Evolutionary conservation across 2,329 filamentous ascomycete species (phyloP).

Genomic region (Aspergillus melleus): DNA sequence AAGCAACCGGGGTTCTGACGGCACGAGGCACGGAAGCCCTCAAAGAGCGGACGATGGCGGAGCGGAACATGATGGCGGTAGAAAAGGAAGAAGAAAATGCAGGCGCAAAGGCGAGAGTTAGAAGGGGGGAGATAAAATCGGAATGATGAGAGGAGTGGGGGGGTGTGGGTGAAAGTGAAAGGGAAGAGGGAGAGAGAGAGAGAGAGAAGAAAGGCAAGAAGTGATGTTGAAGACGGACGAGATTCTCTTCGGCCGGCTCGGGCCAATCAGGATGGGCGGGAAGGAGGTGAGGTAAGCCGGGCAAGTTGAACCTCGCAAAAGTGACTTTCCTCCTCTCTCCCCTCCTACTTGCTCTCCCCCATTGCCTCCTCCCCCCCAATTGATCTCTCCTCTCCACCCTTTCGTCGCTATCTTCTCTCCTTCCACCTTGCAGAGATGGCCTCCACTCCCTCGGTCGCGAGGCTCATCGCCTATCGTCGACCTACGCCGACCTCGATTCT

Average conservation of each 20-base stretch:
- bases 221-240: slow-evolving; percentile 20
- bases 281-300: slow-evolving; percentile 44
- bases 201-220: slow-evolving; percentile 21
- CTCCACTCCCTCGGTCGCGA: slow-evolving; percentile 42
- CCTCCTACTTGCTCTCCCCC: slow-evolving; percentile 11
- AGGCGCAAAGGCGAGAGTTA: slow-evolving; percentile 5
- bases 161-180: slow-evolving; percentile 2
- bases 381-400: slow-evolving; percentile 15
- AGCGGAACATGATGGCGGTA: slow-evolving; percentile 78
- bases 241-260: slow-evolving; percentile 30
- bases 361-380: neutral
- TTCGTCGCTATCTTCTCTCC: slow-evolving; percentile 4
- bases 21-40: slow-evolving; percentile 54
- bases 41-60: slow-evolving; percentile 77
- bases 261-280: slow-evolving; percentile 40
- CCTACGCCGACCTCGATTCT: slow-evolving; percentile 28
- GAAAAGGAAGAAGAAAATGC: slow-evolving; percentile 9
- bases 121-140: slow-evolving; percentile 8
- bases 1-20: slow-evolving; percentile 59
- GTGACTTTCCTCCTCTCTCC: slow-evolving; percentile 21
- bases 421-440: slow-evolving; percentile 39
- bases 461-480: slow-evolving; percentile 45
- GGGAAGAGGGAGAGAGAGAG: slow-evolving; percentile 19
- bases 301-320: slow-evolving; percentile 29
- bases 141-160: neutral